Evolutionary conservation across 805 yeast species (phyloP), one percentile per base, ranked within the genome.

Genomic region (Henningerozyma blattae): DNA sequence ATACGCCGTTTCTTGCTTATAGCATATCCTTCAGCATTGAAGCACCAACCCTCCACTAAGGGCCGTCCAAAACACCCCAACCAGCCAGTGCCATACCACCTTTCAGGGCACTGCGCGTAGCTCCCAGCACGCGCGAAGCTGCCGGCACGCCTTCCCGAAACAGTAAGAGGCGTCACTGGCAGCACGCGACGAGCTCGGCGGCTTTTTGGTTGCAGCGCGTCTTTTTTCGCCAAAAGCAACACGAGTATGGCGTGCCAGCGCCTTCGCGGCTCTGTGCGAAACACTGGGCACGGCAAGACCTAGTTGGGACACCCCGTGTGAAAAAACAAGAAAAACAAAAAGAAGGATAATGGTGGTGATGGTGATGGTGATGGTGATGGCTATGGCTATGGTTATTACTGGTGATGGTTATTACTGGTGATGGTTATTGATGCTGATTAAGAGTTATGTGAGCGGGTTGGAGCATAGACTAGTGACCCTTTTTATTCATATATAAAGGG

Each of bases 241-340:
- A 25, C 42, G 32, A 35, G 18, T 33, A 34, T 34, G 34, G 18
- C 39, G 46, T 50, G 47, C 55, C 54, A 44, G 38, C 26, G 30
- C 35, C 43, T 52, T 50, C 55, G 34, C 54, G 35, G 31, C 15
- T 9, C 26, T 26, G 31, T 15, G 53, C 41, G 50, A 48, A 47
- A 33, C n/a, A n/a, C 7, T 9, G 6, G n/a, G 27, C 7, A 24
- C 27, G 27, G 27, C n/a, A 15, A 9, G 27, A 20, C 22, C 7
- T n/a, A n/a, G n/a, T n/a, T n/a, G n/a, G n/a, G n/a, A n/a, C n/a
- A n/a, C n/a, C n/a, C n/a, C n/a, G 24, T 12, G 24, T 12, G 24
- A 20, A 8, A 20, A 20, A 20, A 12, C 24, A 20, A 20, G 12
- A 20, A 20, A 20, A 8, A 20, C 24, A 20, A 12, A 8, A 20